Conservation (phyloP, 495 filamentous ascomycete species). For the Cenococcum geophilum region DNA sequence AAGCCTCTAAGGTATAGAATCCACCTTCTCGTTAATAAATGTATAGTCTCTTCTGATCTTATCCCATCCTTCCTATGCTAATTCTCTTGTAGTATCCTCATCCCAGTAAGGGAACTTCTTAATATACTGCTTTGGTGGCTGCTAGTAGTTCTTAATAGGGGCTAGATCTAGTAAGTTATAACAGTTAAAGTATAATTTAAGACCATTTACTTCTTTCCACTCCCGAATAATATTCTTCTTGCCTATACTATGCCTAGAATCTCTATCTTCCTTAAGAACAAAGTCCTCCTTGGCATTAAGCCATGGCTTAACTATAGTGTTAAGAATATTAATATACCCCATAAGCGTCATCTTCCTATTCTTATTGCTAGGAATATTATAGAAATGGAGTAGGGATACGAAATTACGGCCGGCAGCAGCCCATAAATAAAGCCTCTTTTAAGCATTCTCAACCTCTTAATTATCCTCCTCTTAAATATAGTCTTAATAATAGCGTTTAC, state of each 20-base stretch:
- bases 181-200: constrained; percentile 22
- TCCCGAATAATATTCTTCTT: constrained; percentile 8
- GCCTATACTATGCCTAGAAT: constrained; percentile 8
- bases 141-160: constrained; percentile 22
- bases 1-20: too few relatives aligned
- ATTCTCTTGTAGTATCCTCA: too few relatives aligned
- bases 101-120: constrained; percentile 17
- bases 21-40: too few relatives aligned
- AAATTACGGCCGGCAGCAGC: constrained; percentile 17
- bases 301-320: constrained; percentile 17
- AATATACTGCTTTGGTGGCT: constrained; percentile 15
- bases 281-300: constrained; percentile 5
- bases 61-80: too few relatives aligned
- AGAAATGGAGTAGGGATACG: constrained; percentile 12
- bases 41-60: too few relatives aligned
- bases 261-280: constrained; percentile 19
- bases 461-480: constrained; percentile 14
- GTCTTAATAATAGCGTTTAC: constrained; percentile 7
- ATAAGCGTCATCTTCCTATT: constrained; percentile 19
- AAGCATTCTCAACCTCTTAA: constrained; percentile 1
- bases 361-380: constrained; percentile 14
- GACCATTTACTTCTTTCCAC: constrained; percentile 11
- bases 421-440: constrained; percentile 11
- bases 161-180: constrained; percentile 11
- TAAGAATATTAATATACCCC: constrained; percentile 16